Base-by-base conservation (phyloP, 2,329 filamentous ascomycete genomes). In the Talaromyces amestolkiae region DNA sequence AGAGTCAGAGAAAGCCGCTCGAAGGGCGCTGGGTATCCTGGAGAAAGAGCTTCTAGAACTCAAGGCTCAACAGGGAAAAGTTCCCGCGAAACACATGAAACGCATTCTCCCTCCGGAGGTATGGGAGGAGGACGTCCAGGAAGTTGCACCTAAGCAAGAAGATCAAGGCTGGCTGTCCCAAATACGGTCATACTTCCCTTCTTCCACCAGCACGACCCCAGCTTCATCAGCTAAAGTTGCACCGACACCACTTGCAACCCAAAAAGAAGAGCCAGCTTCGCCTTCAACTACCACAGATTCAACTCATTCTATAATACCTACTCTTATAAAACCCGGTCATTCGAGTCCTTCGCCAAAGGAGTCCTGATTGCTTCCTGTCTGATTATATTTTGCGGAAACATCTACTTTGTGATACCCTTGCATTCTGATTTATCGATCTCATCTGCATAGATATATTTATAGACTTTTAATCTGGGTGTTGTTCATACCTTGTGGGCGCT, bases 41-140 rank as follows among this genome's bases (percentile, higher is more conserved):
- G 82, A 84, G 69, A 80, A 79, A 62, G 81, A 83, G 69, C 67
- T 83, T 22, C 65, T 83, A 10, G 72, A 74, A 19, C 71, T 81
- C 41, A 77, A 77, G 64, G 75, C 75, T n/a, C 11, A 78, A 79
- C 68, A 72, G 76, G 51, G 76, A 72, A 65, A 71, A 73, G 49
- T 58, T 72, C 2, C 61, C 69, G 10, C 41, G 11, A 76, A 77
- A 58, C 65, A 70, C 0, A 64, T 68, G n/a, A 67, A 71, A 45
- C 72, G 75, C 9, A 78, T 82, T 37, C 69, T 82, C 10, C 77
- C 79, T n/a, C 72, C 71, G 13, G 75, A 78, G 51, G 72, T 81
- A 1, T 80, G 77, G 72, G 76, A 79, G 61, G 71, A 75, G 10
- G 70, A 76, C 22, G 71, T 73, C 37, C 69, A 68, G 17, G 68